Evolutionary conservation across 352 stramenopile genomes (phyloP), one percentile per base, ranked within the genome.

Genomic region (Phytophthora aleatoria): DNA sequence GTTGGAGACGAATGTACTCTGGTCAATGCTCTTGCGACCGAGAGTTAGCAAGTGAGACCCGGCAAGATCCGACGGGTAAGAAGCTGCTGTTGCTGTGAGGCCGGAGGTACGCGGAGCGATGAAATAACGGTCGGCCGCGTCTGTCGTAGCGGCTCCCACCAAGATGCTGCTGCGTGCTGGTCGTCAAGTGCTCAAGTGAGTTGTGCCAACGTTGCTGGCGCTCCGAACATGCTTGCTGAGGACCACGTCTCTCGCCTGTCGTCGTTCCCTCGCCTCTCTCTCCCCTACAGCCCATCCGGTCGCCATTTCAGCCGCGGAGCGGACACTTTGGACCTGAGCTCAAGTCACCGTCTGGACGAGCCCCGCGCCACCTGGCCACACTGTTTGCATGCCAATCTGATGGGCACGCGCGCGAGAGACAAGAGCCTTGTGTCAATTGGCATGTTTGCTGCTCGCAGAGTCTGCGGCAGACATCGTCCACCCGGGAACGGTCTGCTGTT

Each of bases 161-260:
- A 71, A 71, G 62, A 71, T 57, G 50, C 44, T 63, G 42, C 48
- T 43, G 50, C 41, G 62, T 53, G 55, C 56, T 57, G 31, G 67
- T 74, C 56, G 67, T 74, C 50, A 50, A 74, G 51, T 64, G 62
- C 57, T 74, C 56, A 71, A 71, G 55, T 71, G 61, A 60, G 48
- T 63, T 30, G 63, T 60, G n/a, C 27, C 33, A 10, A 53, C 44
- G 38, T 56, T 56, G 42, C 49, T 66, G 57, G 44, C 41, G 53
- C 53, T 52, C 53, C 43, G 35, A 26, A 53, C 30, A 30, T 43
- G 35, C 24, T 57, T 57, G 50, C 41, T 36, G 38, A 60, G 9
- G 24, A n/a, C 30, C 57, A 15, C 41, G 57, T 38, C 49, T 59
- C 31, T 65, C 38, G 44, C 50, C 43, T 57, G 65, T 55, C 44